phyloP scores from a whole-genome alignment of 1,284 basidiomycete genomes.

The Rhodotorula sp. region DNA sequence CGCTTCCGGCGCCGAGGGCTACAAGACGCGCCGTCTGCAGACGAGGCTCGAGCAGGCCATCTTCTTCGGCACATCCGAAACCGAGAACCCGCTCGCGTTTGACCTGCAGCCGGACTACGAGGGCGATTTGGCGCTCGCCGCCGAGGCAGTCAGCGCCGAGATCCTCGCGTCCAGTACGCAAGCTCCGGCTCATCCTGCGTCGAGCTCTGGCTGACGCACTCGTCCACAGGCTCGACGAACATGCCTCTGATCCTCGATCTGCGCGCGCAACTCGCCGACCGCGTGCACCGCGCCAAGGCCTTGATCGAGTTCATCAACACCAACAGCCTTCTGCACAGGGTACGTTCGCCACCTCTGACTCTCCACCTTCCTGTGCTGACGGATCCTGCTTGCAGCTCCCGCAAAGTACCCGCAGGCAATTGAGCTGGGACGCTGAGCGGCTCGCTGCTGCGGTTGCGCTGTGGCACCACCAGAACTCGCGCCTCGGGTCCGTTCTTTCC shows the following conservation, averaged over 20 bases:
- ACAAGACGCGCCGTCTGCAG: conserved; percentile 61
- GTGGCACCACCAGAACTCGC: conserved; percentile 78
- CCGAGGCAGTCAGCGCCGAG: conserved; percentile 72
- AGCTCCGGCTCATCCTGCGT: conserved; percentile 44
- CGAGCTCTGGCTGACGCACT: background rate
- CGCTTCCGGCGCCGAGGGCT: conserved; percentile 36
- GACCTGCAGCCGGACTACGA: conserved; percentile 74
- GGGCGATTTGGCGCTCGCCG: conserved; percentile 76
- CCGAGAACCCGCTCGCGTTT: conserved; percentile 80
- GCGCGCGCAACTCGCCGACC: conserved; percentile 71
- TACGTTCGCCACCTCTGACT: conserved; percentile 46
- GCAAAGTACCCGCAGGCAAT: conserved; percentile 69
- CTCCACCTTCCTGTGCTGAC: background rate
- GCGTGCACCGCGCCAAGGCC: conserved; percentile 73
- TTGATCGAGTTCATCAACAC: conserved; percentile 84
- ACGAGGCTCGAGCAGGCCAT: conserved; percentile 85
- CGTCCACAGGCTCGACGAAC: conserved; percentile 64
- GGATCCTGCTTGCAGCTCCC: conserved; percentile 63
- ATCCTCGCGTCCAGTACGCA: conserved; percentile 65
- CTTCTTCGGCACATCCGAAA: conserved; percentile 69
- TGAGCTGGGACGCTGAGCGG: conserved; percentile 86
- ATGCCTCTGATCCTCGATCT: conserved; percentile 77
- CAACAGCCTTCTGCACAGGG: conserved; percentile 74
- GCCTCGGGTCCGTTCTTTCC: conserved; percentile 50
- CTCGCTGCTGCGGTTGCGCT: conserved; percentile 77